Conservation (phyloP, 768 basidiomycete species). For the Punctularia strigosozonata region DNA sequence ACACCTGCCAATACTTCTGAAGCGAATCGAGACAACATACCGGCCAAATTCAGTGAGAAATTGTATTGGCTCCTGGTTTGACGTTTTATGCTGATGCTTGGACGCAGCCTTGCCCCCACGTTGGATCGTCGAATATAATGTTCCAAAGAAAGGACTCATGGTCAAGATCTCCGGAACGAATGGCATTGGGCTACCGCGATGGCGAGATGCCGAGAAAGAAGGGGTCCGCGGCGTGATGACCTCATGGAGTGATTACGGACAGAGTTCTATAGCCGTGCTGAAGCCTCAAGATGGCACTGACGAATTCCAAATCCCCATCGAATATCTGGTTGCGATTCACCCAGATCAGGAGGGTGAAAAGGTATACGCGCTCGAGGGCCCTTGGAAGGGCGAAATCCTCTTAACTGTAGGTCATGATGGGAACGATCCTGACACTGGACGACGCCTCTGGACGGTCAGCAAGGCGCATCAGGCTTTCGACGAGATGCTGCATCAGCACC, state of each 20-base stretch:
- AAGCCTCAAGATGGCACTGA: constrained; percentile 17
- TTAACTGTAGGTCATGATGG: background rate
- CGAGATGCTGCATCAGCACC: no score
- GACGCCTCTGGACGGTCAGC: no score
- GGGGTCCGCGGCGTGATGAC: constrained; percentile 16
- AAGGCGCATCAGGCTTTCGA: no score
- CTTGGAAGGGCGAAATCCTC: constrained; percentile 22
- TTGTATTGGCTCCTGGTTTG: no score
- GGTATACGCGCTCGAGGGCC: constrained; percentile 38
- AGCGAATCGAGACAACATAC: no score
- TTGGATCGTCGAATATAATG: constrained; percentile 29
- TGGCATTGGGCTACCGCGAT: constrained; percentile 19
- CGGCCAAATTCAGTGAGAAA: no score
- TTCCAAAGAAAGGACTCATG: constrained; percentile 22
- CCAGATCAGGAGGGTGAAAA: constrained; percentile 30
- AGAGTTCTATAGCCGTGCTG: constrained; percentile 12
- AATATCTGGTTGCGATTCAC: constrained; percentile 28
- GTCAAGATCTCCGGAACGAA: constrained; percentile 27
- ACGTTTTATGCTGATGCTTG: no score
- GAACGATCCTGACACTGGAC: no score
- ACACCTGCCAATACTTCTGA: constrained; percentile 5
- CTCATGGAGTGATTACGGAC: constrained; percentile 8
- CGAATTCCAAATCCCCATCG: constrained; percentile 24
- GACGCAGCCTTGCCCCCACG: constrained; percentile 25
- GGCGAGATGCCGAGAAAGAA: constrained; percentile 23